Base-by-base conservation (phyloP, 257 asterid species). In the Fraxinus americana region DNA sequence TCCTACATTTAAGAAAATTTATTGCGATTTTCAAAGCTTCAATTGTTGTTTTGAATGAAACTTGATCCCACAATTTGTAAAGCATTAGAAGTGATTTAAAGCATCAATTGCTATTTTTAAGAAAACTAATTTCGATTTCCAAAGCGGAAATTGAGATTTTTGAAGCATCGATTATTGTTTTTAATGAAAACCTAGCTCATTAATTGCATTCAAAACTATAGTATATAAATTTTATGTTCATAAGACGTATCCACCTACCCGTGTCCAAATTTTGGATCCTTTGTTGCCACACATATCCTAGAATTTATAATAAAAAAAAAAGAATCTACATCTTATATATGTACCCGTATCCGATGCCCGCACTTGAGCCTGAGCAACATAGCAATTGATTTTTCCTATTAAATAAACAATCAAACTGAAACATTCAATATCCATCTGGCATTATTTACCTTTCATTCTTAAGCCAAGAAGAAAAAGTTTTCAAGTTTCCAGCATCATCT, bases 401-500 rank as follows among this genome's bases (percentile, higher is more conserved):
- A 0, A 17, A 17, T 19, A 25, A 29, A 63, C 69, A 27, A 27
- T 63, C 19, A 25, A 11, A 11, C 52, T 12, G 52, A 10, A 39
- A 27, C 19, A 27, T 63, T 11, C 16, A 23, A 63, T 63, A 27
- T 63, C 6, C 34, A 63, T 25, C 36, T 3, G 35, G 17, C 69
- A 27, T 54, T 8, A 54, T 23, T 63, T 63, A 63, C 69, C 69
- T 63, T 63, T 12, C 69, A 63, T 63, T 25, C 17, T 43, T 68
- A 75, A 10, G 72, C 48, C 67, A 63, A 14, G 27, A 75, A n/a
- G 59, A 77, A 71, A 70, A 52, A 63, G 59, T 69, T 38, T 63
- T 71, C 72, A 76, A 34, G 72, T 67, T 34, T 57, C 73, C 45
- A n/a, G 34, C 63, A 29, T 76, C 27, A 32, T 52, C 67, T 75